phyloP scores from a whole-genome alignment of 768 basidiomycete genomes.

The Russula foetens region DNA sequence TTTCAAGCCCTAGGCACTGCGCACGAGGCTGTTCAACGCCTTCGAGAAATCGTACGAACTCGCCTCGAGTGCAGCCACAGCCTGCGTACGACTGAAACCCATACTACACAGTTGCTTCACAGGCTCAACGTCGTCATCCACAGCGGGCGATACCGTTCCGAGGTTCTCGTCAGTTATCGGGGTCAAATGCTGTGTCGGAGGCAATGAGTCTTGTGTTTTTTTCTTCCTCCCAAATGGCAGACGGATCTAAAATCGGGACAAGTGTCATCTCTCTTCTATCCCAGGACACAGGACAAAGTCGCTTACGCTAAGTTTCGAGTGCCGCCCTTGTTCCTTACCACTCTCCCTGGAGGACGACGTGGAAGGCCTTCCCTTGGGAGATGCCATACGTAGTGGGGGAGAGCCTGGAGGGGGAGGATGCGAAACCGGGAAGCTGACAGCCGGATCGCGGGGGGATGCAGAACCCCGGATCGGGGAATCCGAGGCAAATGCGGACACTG shows the following conservation, averaged over 20 bases:
- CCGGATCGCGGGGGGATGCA: slow-evolving; percentile 18
- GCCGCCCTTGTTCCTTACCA: slow-evolving; percentile 43
- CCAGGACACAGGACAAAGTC: neutral
- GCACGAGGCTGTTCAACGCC: slow-evolving; percentile 69
- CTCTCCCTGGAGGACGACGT: slow-evolving; percentile 47
- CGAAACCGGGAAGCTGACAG: slow-evolving; percentile 19
- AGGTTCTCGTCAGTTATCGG: slow-evolving; percentile 37
- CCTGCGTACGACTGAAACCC: slow-evolving; percentile 84
- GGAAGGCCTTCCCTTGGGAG: slow-evolving; percentile 53
- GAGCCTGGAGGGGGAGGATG: slow-evolving; percentile 30
- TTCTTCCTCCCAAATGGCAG: slow-evolving; percentile 74
- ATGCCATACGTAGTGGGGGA: slow-evolving; percentile 39
- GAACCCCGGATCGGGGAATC: slow-evolving; percentile 32
- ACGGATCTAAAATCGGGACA: slow-evolving; percentile 45
- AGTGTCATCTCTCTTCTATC: slow-evolving; percentile 4
- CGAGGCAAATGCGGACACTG: slow-evolving; percentile 33
- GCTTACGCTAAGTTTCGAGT: slow-evolving; percentile 75
- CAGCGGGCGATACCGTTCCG: slow-evolving; percentile 40
- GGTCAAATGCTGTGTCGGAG: slow-evolving; percentile 29
- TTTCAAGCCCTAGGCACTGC: slow-evolving; percentile 16
- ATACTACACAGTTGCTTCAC: slow-evolving; percentile 78
- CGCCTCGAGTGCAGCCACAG: slow-evolving; percentile 77
- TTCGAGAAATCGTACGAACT: slow-evolving; percentile 75
- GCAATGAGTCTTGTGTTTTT: slow-evolving; percentile 48
- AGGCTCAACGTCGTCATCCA: slow-evolving; percentile 64